Base-by-base conservation (phyloP, 2,329 filamentous ascomycete genomes). In the Calonectria ilicicola region DNA sequence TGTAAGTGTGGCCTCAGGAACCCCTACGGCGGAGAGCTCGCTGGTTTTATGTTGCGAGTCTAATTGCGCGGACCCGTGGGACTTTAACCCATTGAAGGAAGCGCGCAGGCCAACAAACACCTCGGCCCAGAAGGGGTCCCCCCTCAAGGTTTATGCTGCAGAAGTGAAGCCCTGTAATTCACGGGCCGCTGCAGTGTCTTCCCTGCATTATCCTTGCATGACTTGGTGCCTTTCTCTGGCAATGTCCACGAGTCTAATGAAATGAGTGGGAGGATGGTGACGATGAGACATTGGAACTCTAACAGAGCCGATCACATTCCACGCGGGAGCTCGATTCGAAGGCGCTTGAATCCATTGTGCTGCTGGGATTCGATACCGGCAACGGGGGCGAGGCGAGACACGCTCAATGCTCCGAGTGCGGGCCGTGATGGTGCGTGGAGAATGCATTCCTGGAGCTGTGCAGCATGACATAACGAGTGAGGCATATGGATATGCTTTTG, bases 141-240 rank as follows among this genome's bases (percentile, higher is more conserved):
- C n/a, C 29, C 32, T 58, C 53, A 4, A 38, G 53, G 53, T 23
- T 40, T 60, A 32, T 40, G 53, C 53, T 60, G 53, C 53, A 60
- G 63, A 32, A 38, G 63, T 46, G 63, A 32, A 38, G 63, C 63
- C 63, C 29, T 65, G 27, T 23, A 46, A 38, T 40, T 38, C 29
- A 53, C 46, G 64, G 64, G 49, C 64, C 64, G 47, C 38, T 66
- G 64, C 47, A 66, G 64, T 17, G n/a, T 29, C 21, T 32, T 42
- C 64, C 64, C 56, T 66, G 64, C 64, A 66, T 47, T 12, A 65
- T 49, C 38, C 62, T 65, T 47, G 62, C 29, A 40, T 35, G 15
- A 23, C 23, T 40, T 60, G 38, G 53, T 23, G 53, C 53, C 53
- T 40, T 60, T 60, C 32, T 60, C 53, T 60, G 35, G 53, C 21